Base-by-base conservation (phyloP, 805 yeast species). In the Candida dajiaensis region DNA sequence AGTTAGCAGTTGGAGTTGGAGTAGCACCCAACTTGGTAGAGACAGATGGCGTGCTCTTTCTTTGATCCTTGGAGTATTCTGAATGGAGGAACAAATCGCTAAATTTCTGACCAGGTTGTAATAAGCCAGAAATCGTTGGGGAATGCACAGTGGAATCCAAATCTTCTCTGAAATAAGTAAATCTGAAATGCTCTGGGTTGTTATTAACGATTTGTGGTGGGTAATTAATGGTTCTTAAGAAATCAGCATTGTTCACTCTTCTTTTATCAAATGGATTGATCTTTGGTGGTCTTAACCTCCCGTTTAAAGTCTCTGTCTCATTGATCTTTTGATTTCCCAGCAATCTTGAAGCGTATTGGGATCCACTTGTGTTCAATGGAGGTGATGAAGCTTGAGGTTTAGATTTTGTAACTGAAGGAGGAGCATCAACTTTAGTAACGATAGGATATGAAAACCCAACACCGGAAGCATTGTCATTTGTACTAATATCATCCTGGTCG, bases 91-190 rank as follows among this genome's bases (percentile, higher is more conserved):
- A 85, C 36, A 85, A 65, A 50, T 83, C 86, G 6, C 73, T 75
- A 60, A 83, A 83, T 3, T 74, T 68, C 54, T 77, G 81, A 12
- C 76, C 81, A 1, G 80, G 78, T 56, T 80, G 83, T 31, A 85
- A 60, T 20, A 90, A 69, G 0, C 97, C 97, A 4, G 95, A 83
- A 22, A 90, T 83, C 6, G 87, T 83, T 2, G 96, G 89, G 0
- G 97, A 80, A 64, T 90, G 97, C 21, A 90, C 79, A 0, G 98
- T 90, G n/a, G 89, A 80, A 15, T 83, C 85, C 53, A 92, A 65
- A 58, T 89, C 95, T 52, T 89, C 96, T 53, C 98, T 74, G 66
- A 94, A 92, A 61, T 92, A 92, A 0, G 98, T 89, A 69, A 87
- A 92, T 52, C 98, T 72, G 62, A 80, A 81, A 50, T 78, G 79